Evolutionary conservation across 73 alveolate species (phyloP), one percentile per base, ranked within the genome.

Genomic region (Tetrahymena elliotti): DNA sequence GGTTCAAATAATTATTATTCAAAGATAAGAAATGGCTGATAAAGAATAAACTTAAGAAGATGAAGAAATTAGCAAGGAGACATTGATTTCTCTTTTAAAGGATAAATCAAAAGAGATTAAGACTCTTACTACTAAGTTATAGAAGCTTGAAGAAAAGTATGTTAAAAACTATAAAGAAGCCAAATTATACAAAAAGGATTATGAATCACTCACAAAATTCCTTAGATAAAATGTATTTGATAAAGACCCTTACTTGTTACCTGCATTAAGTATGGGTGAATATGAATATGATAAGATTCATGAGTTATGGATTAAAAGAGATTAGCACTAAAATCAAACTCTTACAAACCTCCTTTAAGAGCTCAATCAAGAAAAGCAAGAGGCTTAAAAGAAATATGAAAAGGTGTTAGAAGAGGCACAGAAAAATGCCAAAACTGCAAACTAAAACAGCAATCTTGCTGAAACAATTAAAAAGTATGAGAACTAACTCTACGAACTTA

Each of bases 341-440:
- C 88, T 94, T 22, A 94, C 96, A 37, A 94, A 94, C 38, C 52
- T 94, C n/a, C 92, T 94, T 20, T 83, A 94, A 40, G 96, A 94
- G 52, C 92, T 93, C 20, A 94, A 94, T 84, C 53, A 94, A 41
- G 96, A 94, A 53, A 94, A 94, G 34, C 39, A 83, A 22, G 35
- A 33, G 11, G 83, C 93, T 18, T 93, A 94, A 34, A 93, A 94
- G 94, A 94, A 84, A 88, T 94, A 94, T 84, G 82, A 84, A 84
- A 83, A 94, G 36, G 83, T 94, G 96, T 83, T 94, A 33, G 96
- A 94, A 39, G 93, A 94, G 47, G 94, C 94, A 10, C 38, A 24
- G 27, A 94, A 94, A 83, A 94, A 83, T 16, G 94, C 92, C 53
- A 40, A 94, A 94, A 94, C 92, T 37, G 82, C 96, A 36, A 41